These are phyloP conservation scores for Leucocoprinus birnbaumii DNA, from an alignment of 768 basidiomycete species.

Conservation along the genomic window DNA sequence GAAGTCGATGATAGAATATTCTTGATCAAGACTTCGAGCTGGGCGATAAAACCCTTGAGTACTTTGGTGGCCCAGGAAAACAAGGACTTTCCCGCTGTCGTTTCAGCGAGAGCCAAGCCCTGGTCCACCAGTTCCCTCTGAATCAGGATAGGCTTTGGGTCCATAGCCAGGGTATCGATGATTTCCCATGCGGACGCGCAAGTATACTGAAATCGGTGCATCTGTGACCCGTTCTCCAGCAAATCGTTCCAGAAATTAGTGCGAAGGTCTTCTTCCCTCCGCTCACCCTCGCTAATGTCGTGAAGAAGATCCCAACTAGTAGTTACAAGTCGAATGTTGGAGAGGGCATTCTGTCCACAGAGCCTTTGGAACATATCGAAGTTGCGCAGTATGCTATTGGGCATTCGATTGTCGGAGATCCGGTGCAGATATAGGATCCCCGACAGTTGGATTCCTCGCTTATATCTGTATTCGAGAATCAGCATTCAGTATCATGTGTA, in stretches of 20 bases:
- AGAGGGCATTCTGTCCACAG: constrained; percentile 9
- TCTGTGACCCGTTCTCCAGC: constrained; percentile 13
- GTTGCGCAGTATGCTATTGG: constrained; percentile 5
- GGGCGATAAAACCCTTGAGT: background rate
- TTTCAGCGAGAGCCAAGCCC: background rate
- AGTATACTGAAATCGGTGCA: constrained; percentile 10
- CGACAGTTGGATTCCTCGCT: constrained; percentile 9
- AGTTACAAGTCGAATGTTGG: constrained; percentile 16
- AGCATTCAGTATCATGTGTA: background rate
- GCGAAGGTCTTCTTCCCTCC: constrained; percentile 10
- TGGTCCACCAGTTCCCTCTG: constrained; percentile 18
- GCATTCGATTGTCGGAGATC: constrained; percentile 17
- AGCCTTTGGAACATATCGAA: constrained; percentile 16
- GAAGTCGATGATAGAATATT: background rate
- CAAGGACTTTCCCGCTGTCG: constrained; percentile 14
- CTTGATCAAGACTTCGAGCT: background rate
- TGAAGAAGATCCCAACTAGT: constrained; percentile 18
- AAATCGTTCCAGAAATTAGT: constrained; percentile 10
- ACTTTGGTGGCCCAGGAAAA: constrained; percentile 4
- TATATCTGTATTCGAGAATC: constrained; percentile 9
- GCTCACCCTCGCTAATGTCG: background rate
- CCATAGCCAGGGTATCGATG: constrained; percentile 7
- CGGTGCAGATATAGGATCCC: constrained; percentile 18
- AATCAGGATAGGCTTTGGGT: constrained; percentile 10
- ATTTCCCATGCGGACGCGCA: constrained; percentile 15